Conservation (phyloP, 1,139 yeast species). For the Debaryomyces coudertii region DNA sequence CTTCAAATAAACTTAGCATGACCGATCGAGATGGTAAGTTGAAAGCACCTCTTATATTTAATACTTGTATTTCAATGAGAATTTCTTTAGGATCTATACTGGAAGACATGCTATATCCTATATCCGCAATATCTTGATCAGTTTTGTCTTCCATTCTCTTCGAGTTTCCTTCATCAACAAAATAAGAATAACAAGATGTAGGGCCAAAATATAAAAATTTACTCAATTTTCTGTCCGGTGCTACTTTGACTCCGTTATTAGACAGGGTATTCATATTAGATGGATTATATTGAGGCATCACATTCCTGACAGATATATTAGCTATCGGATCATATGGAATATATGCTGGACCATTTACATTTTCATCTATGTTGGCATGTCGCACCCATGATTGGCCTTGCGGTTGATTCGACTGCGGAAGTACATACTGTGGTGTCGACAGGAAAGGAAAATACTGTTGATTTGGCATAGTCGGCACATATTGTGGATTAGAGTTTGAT, state of each 20-base stretch:
- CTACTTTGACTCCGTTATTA: constrained; percentile 11
- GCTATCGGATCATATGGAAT: constrained; percentile 13
- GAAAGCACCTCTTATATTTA: constrained; percentile 17
- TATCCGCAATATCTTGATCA: constrained; percentile 5
- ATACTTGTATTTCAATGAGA: constrained; percentile 16
- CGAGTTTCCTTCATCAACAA: constrained; percentile 8
- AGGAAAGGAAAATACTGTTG: neutral
- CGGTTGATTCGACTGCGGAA: constrained; percentile 5
- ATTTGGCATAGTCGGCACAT: neutral
- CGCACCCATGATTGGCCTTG: constrained; percentile 3
- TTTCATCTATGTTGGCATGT: neutral
- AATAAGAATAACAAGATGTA: constrained; percentile 14
- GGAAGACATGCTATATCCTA: constrained; percentile 4
- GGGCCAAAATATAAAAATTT: constrained; percentile 15
- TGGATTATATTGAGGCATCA: constrained; percentile 11
- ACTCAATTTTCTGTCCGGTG: constrained; percentile 7
- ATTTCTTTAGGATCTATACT: constrained; percentile 16
- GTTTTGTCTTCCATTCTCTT: constrained; percentile 1
- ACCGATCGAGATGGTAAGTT: constrained; percentile 16
- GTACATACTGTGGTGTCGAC: neutral
- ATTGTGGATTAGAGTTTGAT: neutral
- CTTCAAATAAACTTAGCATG: constrained; percentile 59
- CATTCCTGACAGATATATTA: constrained; percentile 11
- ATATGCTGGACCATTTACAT: neutral
- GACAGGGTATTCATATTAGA: neutral